Percentiles rank a stretch among this genome's conserved stretches.
Evolutionary conservation across 345 rosid genomes (phyloP).

Genomic region (Salix viminalis): DNA sequence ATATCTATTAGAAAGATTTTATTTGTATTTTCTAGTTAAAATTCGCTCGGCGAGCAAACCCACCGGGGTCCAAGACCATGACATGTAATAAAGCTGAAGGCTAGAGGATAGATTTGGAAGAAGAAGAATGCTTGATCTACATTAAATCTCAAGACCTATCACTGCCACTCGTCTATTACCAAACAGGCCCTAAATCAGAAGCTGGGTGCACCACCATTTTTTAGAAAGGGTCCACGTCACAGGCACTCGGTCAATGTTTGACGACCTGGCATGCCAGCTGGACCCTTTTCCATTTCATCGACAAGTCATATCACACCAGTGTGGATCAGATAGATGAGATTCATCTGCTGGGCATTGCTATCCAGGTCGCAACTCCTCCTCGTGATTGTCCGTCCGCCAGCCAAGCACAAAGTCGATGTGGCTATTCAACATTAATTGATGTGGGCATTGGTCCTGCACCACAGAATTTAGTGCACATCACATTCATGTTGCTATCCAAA

Average conservation of each 20-base stretch:
- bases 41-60: background rate
- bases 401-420: background rate
- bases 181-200: slow-evolving; percentile 16
- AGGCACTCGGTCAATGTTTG: slow-evolving; percentile 15
- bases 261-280: slow-evolving; percentile 18
- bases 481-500: slow-evolving; percentile 9
- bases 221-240: slow-evolving; percentile 12
- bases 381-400: background rate
- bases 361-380: background rate
- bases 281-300: slow-evolving; percentile 7
- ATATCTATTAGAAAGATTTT: too few species aligned
- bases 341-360: slow-evolving; percentile 12
- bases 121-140: background rate
- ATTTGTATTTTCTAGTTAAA: too few species aligned
- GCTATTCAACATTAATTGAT: background rate
- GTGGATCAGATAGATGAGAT: slow-evolving; percentile 13
- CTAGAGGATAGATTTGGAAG: background rate
- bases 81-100: background rate
- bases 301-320: slow-evolving; percentile 17
- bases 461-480: slow-evolving; percentile 1
- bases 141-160: background rate
- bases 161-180: slow-evolving; percentile 11
- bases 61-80: background rate
- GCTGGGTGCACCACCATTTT: slow-evolving; percentile 15
- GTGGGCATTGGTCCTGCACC: slow-evolving; percentile 11